Conservation (phyloP, 1,284 basidiomycete genomes). For the Pyrrhoderma noxium region DNA sequence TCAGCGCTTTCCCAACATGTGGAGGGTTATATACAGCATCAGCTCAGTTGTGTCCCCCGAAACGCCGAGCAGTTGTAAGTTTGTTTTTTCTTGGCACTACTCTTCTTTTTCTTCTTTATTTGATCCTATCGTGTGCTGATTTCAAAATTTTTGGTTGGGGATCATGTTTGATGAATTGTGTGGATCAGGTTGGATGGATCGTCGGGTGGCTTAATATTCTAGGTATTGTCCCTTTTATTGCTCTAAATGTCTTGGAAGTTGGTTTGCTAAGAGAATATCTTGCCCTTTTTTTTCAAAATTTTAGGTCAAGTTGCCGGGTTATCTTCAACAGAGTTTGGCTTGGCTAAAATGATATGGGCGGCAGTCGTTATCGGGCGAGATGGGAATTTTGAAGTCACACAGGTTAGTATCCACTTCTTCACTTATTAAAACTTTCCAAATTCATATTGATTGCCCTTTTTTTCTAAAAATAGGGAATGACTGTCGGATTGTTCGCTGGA, state of each 20-base stretch:
- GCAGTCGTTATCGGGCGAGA: constrained; percentile 51
- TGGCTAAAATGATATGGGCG: constrained; percentile 85
- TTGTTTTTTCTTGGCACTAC: neutral
- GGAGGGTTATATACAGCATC: constrained; percentile 80
- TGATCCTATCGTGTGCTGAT: too few species aligned
- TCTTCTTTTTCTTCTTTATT: neutral
- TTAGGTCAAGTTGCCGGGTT: constrained; percentile 72
- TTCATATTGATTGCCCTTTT: constrained; percentile 19
- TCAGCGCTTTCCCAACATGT: constrained; percentile 76
- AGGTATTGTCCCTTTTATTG: constrained; percentile 33
- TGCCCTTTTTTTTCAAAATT: neutral
- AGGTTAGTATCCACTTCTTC: constrained; percentile 9
- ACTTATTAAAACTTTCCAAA: too few species aligned
- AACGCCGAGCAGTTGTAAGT: constrained; percentile 54
- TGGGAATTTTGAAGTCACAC: constrained; percentile 32
- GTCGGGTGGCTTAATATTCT: constrained; percentile 87
- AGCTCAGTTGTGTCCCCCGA: constrained; percentile 63
- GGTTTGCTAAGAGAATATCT: too few species aligned
- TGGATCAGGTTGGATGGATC: constrained; percentile 69
- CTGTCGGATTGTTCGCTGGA: constrained; percentile 69
- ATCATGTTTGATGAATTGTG: too few species aligned
- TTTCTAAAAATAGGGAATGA: constrained; percentile 42
- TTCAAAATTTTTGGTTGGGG: too few species aligned
- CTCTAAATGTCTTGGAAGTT: too few species aligned
- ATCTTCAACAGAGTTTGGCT: constrained; percentile 83